Conservation (phyloP, 2,329 filamentous ascomycete genomes). For the Zymoseptoria pseudotritici region DNA sequence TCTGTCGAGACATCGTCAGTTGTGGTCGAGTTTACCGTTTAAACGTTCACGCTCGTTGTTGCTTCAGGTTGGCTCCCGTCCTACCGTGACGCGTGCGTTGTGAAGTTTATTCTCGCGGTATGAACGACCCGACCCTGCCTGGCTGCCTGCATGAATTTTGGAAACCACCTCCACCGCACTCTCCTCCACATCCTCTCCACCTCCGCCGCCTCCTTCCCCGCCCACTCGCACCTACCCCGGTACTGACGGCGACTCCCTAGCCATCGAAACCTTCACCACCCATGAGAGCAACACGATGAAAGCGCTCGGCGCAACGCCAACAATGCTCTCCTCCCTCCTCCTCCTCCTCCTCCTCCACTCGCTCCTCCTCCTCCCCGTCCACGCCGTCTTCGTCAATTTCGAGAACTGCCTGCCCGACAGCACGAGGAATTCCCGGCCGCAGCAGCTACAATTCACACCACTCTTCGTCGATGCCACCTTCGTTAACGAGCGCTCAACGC, state of each 20-base stretch:
- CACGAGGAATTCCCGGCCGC: conserved; percentile 50
- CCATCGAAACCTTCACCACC: not conserved
- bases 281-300: conserved; percentile 8
- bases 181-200: not conserved
- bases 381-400: conserved; percentile 66
- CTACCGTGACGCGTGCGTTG: not conserved
- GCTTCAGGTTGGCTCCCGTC: too few relatives aligned
- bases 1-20: not conserved
- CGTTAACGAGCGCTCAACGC: conserved; percentile 41
- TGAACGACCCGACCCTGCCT: not conserved
- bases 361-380: conserved; percentile 39
- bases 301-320: conserved; percentile 13
- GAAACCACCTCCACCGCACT: not conserved
- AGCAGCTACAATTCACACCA: conserved; percentile 72
- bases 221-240: not conserved
- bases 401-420: conserved; percentile 68
- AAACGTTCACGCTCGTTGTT: not conserved
- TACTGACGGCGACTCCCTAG: not conserved
- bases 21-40: not conserved
- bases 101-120: not conserved
- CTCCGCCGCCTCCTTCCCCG: not conserved
- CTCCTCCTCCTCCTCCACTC: conserved; percentile 29
- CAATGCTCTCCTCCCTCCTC: conserved; percentile 8
- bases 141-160: not conserved
- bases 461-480: conserved; percentile 67